A percentile compares a stretch with the other conserved stretches of the same genome.
phyloP scores from a whole-genome alignment of 2,329 filamentous ascomycete species.

The Colletotrichum sp. region DNA sequence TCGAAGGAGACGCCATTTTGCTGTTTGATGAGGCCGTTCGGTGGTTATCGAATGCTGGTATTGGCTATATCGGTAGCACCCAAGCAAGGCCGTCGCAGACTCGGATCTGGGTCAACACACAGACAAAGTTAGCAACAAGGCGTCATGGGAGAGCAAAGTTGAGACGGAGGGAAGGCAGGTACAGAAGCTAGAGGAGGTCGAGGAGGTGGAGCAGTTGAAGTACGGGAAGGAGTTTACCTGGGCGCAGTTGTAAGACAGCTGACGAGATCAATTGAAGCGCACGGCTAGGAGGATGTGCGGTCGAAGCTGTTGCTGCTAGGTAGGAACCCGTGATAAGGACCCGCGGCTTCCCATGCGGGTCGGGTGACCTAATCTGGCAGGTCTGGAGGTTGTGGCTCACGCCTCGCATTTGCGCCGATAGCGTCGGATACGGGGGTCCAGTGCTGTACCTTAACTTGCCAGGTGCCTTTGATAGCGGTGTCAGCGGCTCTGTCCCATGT shows the following conservation, averaged over 20 bases:
- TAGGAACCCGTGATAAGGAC: slow-evolving; percentile 23
- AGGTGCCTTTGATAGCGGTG: neutral
- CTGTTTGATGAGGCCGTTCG: neutral
- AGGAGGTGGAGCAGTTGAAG: neutral
- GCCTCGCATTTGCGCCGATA: neutral
- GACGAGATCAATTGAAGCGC: slow-evolving; percentile 22
- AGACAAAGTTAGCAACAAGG: slow-evolving; percentile 16
- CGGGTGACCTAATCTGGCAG: slow-evolving; percentile 23
- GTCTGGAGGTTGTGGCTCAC: slow-evolving; percentile 20
- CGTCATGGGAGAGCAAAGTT: neutral
- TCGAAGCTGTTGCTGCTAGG: slow-evolving; percentile 18
- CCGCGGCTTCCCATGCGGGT: slow-evolving; percentile 13
- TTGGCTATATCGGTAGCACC: slow-evolving; percentile 1
- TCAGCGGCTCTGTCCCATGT: neutral
- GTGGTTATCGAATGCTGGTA: neutral
- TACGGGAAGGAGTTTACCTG: slow-evolving; percentile 8
- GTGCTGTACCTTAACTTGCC: neutral
- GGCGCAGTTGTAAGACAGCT: slow-evolving; percentile 17
- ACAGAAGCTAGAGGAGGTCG: neutral
- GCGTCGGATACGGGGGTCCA: neutral
- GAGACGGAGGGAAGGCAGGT: neutral
- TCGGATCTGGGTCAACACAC: slow-evolving; percentile 16
- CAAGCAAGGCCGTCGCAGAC: slow-evolving; percentile 15
- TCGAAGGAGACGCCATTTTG: slow-evolving; percentile 43
- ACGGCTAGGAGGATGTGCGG: slow-evolving; percentile 13